Base-by-base conservation (phyloP, 2,329 filamentous ascomycete species). In the Fusarium ramigenum region DNA sequence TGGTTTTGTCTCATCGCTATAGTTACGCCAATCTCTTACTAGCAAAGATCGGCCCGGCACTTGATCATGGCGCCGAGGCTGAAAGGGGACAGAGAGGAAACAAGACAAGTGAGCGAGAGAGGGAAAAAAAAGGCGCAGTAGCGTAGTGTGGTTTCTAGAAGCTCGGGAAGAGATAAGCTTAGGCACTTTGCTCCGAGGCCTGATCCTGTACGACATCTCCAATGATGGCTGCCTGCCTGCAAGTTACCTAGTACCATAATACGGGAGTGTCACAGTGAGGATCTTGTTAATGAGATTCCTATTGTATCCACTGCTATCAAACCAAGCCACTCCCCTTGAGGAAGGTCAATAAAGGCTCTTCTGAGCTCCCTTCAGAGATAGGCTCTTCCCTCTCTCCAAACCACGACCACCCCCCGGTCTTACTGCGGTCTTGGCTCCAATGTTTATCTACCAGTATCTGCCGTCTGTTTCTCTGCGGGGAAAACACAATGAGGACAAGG, bases 381-480 rank as follows among this genome's bases (percentile, higher is more conserved):
- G 56, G 56, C 56, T 37, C 32, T 30, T 18, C 19, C 19, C 15
- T 53, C 49, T 63, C 52, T 58, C 49, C 32, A 30, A 49, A 49
- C 18, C 15, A 32, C 23, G n/a, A 25, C 7, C 42, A 44, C 25
- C 9, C 69, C 69, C 62, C 60, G 71, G 69, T 60, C 67, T 23
- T 56, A 72, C 69, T 44, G 32, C 69, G 69, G 69, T 61, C 68
- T 66, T 70, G 67, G 69, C 66, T 50, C 34, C 19, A 47, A 39
- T 69, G 71, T 73, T 64, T 74, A 73, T 76, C 74, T 66, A 34
- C 63, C 60, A 63, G 50, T 73, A 70, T 73, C 70, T 75, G 60
- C 73, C 60, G 63, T 62, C 53, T 56, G 36, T 32, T 62, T 66
- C 43, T 69, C 70, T 75, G 73, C 73, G 73, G 73, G 73, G 73